Percentiles rank a stretch among this genome's conserved stretches.
Evolutionary conservation across 2,329 filamentous ascomycete species (phyloP).

Genomic region (Aphanoascus verrucosus): DNA sequence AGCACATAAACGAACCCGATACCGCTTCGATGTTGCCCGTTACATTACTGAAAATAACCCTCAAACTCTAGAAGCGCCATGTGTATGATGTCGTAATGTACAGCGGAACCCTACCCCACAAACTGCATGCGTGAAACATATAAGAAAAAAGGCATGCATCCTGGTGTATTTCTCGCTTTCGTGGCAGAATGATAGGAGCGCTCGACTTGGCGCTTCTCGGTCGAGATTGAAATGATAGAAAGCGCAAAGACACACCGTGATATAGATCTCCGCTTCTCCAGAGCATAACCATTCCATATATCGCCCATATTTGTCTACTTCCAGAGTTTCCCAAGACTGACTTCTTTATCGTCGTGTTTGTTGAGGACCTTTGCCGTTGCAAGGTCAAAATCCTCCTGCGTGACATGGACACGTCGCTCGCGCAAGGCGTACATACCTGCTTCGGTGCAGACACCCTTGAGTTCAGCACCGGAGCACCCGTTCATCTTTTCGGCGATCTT

Average conservation of each 20-base stretch:
- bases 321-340: conserved; percentile 78
- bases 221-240: background rate
- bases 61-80: conserved; percentile 6
- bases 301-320: conserved; percentile 41
- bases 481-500: conserved; percentile 99
- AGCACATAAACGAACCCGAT: background rate
- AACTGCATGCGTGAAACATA: background rate
- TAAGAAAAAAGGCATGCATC: conserved; percentile 2
- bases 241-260: background rate
- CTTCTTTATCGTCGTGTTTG: conserved; percentile 98
- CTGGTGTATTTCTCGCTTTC: conserved; percentile 1
- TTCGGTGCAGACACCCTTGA: conserved; percentile 98
- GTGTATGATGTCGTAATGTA: conserved; percentile 8
- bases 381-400: conserved; percentile 96
- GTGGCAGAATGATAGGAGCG: background rate
- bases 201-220: background rate
- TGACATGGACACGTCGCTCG: conserved; percentile 93
- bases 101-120: conserved; percentile 1
- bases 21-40: conserved; percentile 1
- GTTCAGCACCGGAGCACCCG: conserved; percentile 89
- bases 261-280: background rate
- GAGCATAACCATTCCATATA: background rate
- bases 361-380: conserved; percentile 98
- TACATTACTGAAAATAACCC: background rate
- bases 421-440: conserved; percentile 96